Conservation (phyloP, 176 grass and related monocot genomes). For the Dendrocalamus sinicus region DNA sequence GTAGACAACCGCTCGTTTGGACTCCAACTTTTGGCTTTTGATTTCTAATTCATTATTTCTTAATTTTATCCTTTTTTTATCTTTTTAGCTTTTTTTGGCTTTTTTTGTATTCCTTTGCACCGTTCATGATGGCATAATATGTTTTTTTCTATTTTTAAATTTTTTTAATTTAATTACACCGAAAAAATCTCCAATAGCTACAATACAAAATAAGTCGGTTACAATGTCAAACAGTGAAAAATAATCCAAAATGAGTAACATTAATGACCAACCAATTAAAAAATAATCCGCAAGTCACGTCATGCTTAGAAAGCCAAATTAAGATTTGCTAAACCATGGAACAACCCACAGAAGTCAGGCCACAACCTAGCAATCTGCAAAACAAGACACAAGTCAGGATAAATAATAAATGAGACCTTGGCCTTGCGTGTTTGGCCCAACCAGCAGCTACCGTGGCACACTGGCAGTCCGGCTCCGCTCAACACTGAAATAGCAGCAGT, state of each 20-base stretch:
- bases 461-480: neutral
- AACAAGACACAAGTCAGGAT: slow-evolving; percentile 5
- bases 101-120: too few relatives aligned
- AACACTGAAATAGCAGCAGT: slow-evolving; percentile 15
- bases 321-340: neutral
- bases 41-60: too few relatives aligned
- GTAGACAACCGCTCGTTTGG: neutral
- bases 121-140: too few relatives aligned
- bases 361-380: neutral
- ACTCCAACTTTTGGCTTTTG: too few relatives aligned
- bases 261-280: neutral
- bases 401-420: neutral
- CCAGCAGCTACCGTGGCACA: neutral
- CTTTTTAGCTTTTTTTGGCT: too few relatives aligned
- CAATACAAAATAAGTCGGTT: too few relatives aligned
- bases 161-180: too few relatives aligned
- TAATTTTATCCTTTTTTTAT: too few relatives aligned
- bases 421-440: neutral
- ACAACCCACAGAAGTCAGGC: neutral
- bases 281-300: neutral
- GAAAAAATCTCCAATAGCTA: too few relatives aligned
- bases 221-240: too few relatives aligned
- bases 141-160: too few relatives aligned
- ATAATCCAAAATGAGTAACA: too few relatives aligned
- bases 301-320: slow-evolving; percentile 16